Evolutionary conservation across 257 asterid species (phyloP).

Genomic region (Solanum stenotomum): DNA sequence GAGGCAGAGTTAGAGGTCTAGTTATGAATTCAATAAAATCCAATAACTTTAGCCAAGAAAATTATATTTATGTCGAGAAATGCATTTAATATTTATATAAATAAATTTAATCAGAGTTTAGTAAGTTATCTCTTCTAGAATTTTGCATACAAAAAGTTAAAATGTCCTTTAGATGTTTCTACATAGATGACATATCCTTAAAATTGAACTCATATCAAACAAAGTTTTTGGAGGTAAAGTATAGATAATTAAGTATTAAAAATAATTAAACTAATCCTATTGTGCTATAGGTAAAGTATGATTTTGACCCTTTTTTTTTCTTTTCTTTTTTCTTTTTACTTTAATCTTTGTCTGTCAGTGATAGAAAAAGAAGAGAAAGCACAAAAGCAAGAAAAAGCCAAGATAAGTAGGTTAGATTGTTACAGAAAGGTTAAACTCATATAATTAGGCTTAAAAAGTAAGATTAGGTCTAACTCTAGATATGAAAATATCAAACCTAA

Average conservation of each 20-base stretch:
- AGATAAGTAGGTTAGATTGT: neutral
- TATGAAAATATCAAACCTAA: neutral
- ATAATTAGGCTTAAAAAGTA: neutral
- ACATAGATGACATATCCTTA: neutral
- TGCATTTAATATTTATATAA: no score
- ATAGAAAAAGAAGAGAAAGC: constrained; percentile 17
- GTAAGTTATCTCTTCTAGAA: neutral
- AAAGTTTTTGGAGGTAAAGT: neutral
- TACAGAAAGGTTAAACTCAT: neutral
- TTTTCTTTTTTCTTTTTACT: neutral
- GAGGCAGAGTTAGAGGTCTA: neutral
- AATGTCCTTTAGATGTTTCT: neutral
- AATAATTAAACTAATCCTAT: neutral
- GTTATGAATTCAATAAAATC: neutral
- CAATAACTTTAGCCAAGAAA: neutral
- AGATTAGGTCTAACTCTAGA: constrained; percentile 5
- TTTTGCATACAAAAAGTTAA: neutral
- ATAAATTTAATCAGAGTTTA: no score
- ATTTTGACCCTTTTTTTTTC: neutral
- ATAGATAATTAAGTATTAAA: neutral
- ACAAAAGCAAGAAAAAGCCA: neutral
- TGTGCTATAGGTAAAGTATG: neutral
- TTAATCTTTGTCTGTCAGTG: neutral
- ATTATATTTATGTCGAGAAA: no score
- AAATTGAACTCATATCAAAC: neutral